Conservation (phyloP, 306 rosid species). For the Vachellia pachyceras region DNA sequence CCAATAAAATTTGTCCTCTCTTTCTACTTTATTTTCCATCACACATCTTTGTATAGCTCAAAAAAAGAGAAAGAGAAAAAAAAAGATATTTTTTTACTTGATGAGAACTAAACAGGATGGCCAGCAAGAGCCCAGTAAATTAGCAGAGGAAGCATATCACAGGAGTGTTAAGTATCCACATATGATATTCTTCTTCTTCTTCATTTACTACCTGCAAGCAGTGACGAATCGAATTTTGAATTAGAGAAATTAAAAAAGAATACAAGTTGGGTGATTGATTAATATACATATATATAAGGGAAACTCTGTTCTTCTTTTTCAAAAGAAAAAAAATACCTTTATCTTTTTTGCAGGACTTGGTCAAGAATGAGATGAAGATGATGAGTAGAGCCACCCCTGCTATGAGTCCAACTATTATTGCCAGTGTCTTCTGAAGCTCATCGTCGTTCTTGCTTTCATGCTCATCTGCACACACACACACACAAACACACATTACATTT, state of each 20-base stretch:
- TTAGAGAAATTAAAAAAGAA: background rate
- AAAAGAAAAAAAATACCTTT: conserved; percentile 34
- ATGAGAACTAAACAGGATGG: conserved; percentile 4
- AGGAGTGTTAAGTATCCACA: conserved; percentile 41
- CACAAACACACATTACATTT: too few relatives aligned
- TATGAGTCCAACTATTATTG: conserved; percentile 76
- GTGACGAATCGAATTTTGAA: background rate
- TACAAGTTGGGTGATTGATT: background rate
- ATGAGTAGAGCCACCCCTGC: conserved; percentile 75
- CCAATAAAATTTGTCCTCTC: conserved; percentile 47
- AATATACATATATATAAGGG: background rate
- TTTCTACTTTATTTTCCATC: conserved; percentile 43
- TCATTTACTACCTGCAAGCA: conserved; percentile 71
- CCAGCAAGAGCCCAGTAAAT: conserved; percentile 42
- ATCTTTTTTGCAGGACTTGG: conserved; percentile 46
- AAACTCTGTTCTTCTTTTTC: too few relatives aligned
- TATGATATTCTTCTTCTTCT: conserved; percentile 7
- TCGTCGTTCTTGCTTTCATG: conserved; percentile 44
- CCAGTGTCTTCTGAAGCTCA: conserved; percentile 73
- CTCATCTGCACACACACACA: conserved; percentile 22
- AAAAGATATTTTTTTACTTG: background rate
- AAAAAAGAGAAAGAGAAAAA: conserved; percentile 22
- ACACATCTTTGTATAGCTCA: conserved; percentile 46
- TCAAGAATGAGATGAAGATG: conserved; percentile 64
- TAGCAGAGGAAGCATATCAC: conserved; percentile 42